phyloP scores from a whole-genome alignment of 2,329 filamentous ascomycete species.

The Penicillium aurantiogriseum region DNA sequence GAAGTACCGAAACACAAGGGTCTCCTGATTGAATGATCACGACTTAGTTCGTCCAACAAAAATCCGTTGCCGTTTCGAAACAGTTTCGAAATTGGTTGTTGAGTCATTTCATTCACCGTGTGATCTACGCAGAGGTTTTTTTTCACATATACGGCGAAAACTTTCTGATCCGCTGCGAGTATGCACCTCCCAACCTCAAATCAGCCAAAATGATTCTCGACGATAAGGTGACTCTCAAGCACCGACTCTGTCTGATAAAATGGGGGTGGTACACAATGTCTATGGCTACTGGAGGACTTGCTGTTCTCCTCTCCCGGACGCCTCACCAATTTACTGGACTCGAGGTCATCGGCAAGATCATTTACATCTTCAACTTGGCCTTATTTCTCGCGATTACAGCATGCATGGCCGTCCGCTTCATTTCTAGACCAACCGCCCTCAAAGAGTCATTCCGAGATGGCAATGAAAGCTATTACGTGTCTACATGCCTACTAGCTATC shows the following conservation, averaged over 20 bases:
- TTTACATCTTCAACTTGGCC: conserved; percentile 65
- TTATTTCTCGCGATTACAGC: conserved; percentile 57
- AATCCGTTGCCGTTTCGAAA: neutral
- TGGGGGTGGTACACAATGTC: conserved; percentile 70
- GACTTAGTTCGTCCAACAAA: neutral
- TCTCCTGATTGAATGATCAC: neutral
- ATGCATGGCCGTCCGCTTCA: conserved; percentile 29
- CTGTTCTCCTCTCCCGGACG: conserved; percentile 56
- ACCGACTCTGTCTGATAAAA: conserved; percentile 50
- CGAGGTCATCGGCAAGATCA: conserved; percentile 59
- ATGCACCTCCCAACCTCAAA: neutral
- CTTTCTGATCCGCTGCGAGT: neutral
- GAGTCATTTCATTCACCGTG: neutral
- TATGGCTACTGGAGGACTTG: conserved; percentile 71
- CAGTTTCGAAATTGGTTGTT: neutral
- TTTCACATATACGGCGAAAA: neutral
- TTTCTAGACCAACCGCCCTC: conserved; percentile 52
- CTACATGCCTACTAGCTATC: conserved; percentile 64
- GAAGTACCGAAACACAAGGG: neutral
- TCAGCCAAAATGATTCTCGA: neutral
- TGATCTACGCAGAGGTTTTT: neutral
- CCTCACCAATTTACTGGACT: conserved; percentile 65
- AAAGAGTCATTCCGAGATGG: conserved; percentile 57
- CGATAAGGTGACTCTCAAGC: conserved; percentile 1
- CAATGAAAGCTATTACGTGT: conserved; percentile 66